Base-by-base conservation (phyloP, 2,329 filamentous ascomycete species). In the Penicillium sp. region DNA sequence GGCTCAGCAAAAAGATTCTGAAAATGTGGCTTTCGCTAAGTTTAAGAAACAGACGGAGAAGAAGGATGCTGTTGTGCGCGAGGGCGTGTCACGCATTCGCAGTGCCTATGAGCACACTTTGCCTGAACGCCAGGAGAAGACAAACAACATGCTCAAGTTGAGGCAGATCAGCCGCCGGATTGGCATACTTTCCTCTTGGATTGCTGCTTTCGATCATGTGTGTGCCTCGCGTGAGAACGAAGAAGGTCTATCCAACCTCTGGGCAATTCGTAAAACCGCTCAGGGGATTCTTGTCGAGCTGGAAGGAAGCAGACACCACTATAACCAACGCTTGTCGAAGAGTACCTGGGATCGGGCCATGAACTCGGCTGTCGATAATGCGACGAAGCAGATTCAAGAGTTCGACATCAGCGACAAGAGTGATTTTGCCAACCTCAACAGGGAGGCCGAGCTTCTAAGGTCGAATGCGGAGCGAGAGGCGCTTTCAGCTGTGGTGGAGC, bases 11-110 rank as follows among this genome's bases (percentile, higher is more conserved):
- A 93, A 88, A 61, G 85, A 96, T 39, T 82, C 82, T 3, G 92
- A 96, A 59, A 77, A 76, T 25, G 71, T 80, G 3, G 88, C 87
- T 33, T 90, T 90, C 52, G 74, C 77, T 52, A 96, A 96, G 58
- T 94, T 95, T 68, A 82, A 82, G 54, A 95, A 95, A 65, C 86
- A 93, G 52, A 79, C 77, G 39, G 86, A 92, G 58, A 95, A 94
- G 72, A 80, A 85, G 45, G 84, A 92, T 35, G 69, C 69, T 6
- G 75, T 86, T 10, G 74, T 82, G 4, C 79, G 80, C 8, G 92
- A 96, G 61, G 88, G 87, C 6, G 68, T 95, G 7, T 71, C 79
- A 48, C 79, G 92, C 29, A 79, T 98, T 42, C 82, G 89, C 16
- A 74, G 74, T 6, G 86, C 92, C 15, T 96, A 87, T 61, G 85